Evolutionary conservation across 495 filamentous ascomycete species (phyloP).

Genomic region (Saxophila tyrrhenica): DNA sequence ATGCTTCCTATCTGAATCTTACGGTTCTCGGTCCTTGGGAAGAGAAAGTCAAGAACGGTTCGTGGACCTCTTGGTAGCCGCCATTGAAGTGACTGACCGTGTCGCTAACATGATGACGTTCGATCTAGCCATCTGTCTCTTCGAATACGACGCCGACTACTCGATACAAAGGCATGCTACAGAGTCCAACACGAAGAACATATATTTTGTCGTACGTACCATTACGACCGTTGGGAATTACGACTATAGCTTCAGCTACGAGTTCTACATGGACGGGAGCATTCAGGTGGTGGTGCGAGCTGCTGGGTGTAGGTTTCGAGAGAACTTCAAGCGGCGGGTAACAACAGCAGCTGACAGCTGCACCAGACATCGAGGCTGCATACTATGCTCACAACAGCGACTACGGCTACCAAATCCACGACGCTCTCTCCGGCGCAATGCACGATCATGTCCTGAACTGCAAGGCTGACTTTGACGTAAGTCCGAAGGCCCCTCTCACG

Average conservation of each 20-base stretch:
- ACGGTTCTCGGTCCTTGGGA: slow-evolving; percentile 30
- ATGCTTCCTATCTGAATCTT: slow-evolving; percentile 36
- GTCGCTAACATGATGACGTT: too few relatives aligned
- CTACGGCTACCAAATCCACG: slow-evolving; percentile 46
- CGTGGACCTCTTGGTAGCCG: too few relatives aligned
- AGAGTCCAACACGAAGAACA: slow-evolving; percentile 31
- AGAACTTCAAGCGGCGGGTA: too few relatives aligned
- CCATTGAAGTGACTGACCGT: too few relatives aligned
- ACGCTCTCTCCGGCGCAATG: slow-evolving; percentile 41
- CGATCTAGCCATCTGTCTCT: slow-evolving; percentile 36
- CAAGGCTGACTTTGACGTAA: slow-evolving; percentile 52
- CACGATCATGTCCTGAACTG: slow-evolving; percentile 48
- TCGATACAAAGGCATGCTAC: slow-evolving; percentile 35
- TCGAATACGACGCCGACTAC: slow-evolving; percentile 29
- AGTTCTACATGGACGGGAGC: slow-evolving; percentile 44
- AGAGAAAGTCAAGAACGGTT: slow-evolving; percentile 28
- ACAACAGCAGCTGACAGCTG: too few relatives aligned
- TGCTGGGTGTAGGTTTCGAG: too few relatives aligned
- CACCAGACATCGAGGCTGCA: slow-evolving; percentile 44
- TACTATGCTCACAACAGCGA: slow-evolving; percentile 36
- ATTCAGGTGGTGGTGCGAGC: too few relatives aligned
- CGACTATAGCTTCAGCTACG: slow-evolving; percentile 40
- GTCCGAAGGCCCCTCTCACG: too few relatives aligned
- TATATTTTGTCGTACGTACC: slow-evolving; percentile 35
- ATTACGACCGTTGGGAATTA: slow-evolving; percentile 45